Evolutionary conservation across 495 filamentous ascomycete species (phyloP), one percentile per base, ranked within the genome.

Genomic region (Neurospora sp.): DNA sequence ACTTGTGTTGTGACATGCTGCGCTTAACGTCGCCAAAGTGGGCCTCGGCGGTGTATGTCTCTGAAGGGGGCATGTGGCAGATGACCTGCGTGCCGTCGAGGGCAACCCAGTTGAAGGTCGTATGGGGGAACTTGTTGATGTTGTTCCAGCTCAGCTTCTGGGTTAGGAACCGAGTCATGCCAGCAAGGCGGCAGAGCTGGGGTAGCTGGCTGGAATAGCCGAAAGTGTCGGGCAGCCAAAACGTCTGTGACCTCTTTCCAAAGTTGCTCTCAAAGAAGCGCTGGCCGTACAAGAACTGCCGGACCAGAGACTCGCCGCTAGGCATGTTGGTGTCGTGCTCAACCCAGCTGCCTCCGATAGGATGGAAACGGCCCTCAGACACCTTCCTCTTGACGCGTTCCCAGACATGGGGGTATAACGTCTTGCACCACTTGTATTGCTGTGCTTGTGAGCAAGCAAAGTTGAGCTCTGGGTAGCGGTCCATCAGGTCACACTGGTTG

Each of bases 271-370:
- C 91, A 76, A 96, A 99, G 82, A 94, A 96, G 39, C 96, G 88
- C 79, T 99, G 96, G 38, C 94, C 94, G 74, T 96, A 97, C 39
- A 98, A 78, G 77, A 99, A 99, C 78, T 99, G 96, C n/a, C 96
- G 89, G 69, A 95, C 90, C 31, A 99, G 86, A 6, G 95, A 97
- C 81, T 99, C 96, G 44, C 96, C 96, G 74, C 93, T 93, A 0
- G 96, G 96, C 86, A 99, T 85, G 80, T 99, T 99, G 45, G 96
- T 99, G 78, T 99, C 96, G 78, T 99, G 96, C 77, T 99, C 96
- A 20, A 99, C 96, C 96, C 96, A 99, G 81, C 94, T 97, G 53
- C 96, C 96, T 71, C 96, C 96, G 77, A 99, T 93, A 14, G 94
- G 93, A 74, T 97, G 94, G 80, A 99, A 99, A 53, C 87, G 91